Evolutionary conservation across 352 stramenopile genomes (phyloP).

Genomic region (Thraustochytrium sp.): DNA sequence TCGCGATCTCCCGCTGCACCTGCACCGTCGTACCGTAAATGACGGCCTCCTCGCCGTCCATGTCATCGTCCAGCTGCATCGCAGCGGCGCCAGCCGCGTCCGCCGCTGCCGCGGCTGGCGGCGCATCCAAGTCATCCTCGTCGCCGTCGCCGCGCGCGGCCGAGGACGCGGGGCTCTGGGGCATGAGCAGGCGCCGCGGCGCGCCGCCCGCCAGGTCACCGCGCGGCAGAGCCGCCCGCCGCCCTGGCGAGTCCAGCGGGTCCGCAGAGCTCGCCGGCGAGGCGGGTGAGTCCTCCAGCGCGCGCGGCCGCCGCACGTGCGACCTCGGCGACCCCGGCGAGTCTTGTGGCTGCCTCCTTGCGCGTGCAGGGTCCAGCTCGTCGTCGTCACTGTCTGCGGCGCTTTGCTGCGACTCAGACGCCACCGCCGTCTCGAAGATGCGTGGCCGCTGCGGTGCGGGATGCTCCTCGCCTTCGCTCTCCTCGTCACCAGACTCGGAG

Average conservation of each 20-base stretch:
- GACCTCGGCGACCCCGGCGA: no score
- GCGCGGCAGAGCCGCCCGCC: neutral
- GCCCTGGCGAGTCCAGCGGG: neutral
- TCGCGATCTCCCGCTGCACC: constrained; percentile 77
- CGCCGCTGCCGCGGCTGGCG: neutral
- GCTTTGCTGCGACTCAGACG: no score
- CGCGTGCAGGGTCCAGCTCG: neutral
- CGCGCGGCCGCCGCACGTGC: no score
- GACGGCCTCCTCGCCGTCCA: constrained; percentile 59
- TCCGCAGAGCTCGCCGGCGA: neutral
- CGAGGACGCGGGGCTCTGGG: neutral
- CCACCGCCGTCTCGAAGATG: no score
- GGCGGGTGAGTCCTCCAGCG: neutral
- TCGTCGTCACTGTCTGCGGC: neutral
- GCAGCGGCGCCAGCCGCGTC: neutral
- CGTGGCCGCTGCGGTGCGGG: no score
- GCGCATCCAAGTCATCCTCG: neutral
- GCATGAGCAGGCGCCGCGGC: neutral
- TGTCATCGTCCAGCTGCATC: constrained; percentile 3
- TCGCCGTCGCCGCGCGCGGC: neutral
- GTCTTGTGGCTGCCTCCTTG: no score
- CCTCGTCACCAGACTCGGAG: no score
- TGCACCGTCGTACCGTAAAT: constrained; percentile 89
- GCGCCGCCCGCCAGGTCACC: neutral
- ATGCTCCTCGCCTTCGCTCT: no score